phyloP scores from a whole-genome alignment of 2,329 filamentous ascomycete genomes.

The Aspergillus floridensis region DNA sequence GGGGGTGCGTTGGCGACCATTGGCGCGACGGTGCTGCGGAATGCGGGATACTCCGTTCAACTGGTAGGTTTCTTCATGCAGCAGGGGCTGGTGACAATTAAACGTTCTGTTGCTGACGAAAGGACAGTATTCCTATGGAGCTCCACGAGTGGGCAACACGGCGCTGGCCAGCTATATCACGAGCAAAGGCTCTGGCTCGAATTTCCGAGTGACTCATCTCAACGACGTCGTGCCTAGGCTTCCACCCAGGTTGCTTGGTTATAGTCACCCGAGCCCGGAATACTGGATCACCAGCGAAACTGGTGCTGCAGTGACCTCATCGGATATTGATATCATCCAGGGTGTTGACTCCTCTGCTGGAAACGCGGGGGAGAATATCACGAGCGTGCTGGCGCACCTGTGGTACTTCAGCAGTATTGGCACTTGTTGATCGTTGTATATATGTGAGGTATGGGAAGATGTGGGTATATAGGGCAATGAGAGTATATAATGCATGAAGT shows the following conservation, averaged over 20 bases:
- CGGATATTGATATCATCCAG: slow-evolving; percentile 32
- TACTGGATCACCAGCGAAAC: slow-evolving; percentile 41
- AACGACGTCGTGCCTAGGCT: slow-evolving; percentile 41
- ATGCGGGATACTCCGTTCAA: slow-evolving; percentile 40
- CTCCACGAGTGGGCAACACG: slow-evolving; percentile 43
- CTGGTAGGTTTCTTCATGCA: slow-evolving; percentile 36
- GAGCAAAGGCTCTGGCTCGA: slow-evolving; percentile 26
- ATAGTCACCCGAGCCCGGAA: slow-evolving; percentile 39
- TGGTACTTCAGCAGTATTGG: slow-evolving; percentile 36
- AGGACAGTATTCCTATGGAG: slow-evolving; percentile 43
- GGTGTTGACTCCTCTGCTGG: slow-evolving; percentile 34
- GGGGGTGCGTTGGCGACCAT: slow-evolving; percentile 52
- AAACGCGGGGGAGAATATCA: slow-evolving; percentile 30
- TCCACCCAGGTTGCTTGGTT: slow-evolving; percentile 34
- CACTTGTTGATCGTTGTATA: slow-evolving; percentile 15
- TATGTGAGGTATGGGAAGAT: not conserved
- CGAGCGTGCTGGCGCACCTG: slow-evolving; percentile 30
- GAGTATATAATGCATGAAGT: too few species aligned
- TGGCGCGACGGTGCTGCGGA: slow-evolving; percentile 47
- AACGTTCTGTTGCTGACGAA: slow-evolving; percentile 4
- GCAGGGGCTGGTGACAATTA: not conserved
- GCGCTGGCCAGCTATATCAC: slow-evolving; percentile 40
- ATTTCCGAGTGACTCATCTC: slow-evolving; percentile 40
- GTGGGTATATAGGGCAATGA: too few species aligned
- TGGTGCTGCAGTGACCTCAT: slow-evolving; percentile 27